These are phyloP conservation scores for Lolium rigidum DNA, from an alignment of 176 grass and related monocot species.

Conservation along the genomic window DNA sequence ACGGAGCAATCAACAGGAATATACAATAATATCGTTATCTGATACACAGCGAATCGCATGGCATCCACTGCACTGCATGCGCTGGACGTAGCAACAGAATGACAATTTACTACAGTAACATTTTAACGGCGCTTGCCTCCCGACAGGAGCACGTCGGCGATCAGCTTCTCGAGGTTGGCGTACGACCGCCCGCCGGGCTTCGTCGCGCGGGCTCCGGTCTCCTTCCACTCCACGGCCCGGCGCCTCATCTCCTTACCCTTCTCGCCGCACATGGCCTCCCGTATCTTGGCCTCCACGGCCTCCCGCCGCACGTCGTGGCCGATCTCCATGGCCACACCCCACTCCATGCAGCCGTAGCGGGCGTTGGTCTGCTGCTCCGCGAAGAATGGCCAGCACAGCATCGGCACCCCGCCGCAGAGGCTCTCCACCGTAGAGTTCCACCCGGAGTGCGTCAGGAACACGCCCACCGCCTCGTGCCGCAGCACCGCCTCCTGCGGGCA, in stretches of 20 bases:
- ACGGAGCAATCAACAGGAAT: too few species aligned
- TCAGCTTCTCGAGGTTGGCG: slow-evolving; percentile 48
- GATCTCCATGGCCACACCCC: slow-evolving; percentile 56
- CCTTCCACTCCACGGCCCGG: slow-evolving; percentile 43
- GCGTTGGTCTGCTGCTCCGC: slow-evolving; percentile 62
- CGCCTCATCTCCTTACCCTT: slow-evolving; percentile 50
- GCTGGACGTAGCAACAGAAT: too few species aligned
- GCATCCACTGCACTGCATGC: too few species aligned
- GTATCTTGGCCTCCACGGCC: slow-evolving; percentile 47
- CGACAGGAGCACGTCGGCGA: slow-evolving; percentile 42
- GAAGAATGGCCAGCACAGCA: slow-evolving; percentile 59
- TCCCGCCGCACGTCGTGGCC: slow-evolving; percentile 52
- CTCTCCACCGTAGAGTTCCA: slow-evolving; percentile 58
- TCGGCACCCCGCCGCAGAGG: slow-evolving; percentile 47
- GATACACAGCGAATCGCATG: too few species aligned
- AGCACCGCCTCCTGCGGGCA: slow-evolving; percentile 61
- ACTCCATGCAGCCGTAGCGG: slow-evolving; percentile 49
- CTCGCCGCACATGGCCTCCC: slow-evolving; percentile 46
- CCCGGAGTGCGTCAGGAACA: slow-evolving; percentile 57
- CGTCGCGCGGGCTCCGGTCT: slow-evolving; percentile 2
- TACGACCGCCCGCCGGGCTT: slow-evolving; percentile 37
- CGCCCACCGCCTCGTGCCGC: slow-evolving; percentile 41
- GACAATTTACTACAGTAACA: too few species aligned
- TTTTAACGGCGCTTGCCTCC: neutral
- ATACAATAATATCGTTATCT: too few species aligned